These are phyloP conservation scores for Peterozyma xylosa DNA, from an alignment of 805 yeast species.

Conservation along the genomic window DNA sequence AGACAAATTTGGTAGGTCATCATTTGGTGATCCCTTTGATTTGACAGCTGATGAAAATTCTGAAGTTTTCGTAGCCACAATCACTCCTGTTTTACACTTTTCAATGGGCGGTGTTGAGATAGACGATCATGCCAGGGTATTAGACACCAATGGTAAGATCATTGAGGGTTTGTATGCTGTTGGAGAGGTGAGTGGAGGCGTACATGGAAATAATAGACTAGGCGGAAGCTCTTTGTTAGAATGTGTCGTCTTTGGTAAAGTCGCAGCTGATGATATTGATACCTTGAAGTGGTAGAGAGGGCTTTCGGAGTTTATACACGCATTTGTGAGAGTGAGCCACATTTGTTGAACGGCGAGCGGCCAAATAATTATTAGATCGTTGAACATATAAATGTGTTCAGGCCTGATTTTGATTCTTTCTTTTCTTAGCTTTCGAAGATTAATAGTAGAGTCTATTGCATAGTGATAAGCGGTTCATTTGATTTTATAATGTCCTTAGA, in stretches of 20 bases:
- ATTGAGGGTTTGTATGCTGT: slow-evolving; percentile 48
- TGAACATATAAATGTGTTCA: no score
- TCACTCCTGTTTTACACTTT: slow-evolving; percentile 59
- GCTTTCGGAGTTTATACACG: no score
- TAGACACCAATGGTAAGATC: slow-evolving; percentile 12
- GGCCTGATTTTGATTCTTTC: no score
- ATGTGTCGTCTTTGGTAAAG: slow-evolving; percentile 54
- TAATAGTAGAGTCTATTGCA: no score
- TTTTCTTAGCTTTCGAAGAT: no score
- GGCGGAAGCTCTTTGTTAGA: slow-evolving; percentile 53
- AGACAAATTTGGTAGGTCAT: slow-evolving; percentile 29
- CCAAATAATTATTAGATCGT: no score
- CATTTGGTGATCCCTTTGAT: slow-evolving; percentile 18
- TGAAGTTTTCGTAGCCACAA: slow-evolving; percentile 36
- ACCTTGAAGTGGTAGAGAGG: no score
- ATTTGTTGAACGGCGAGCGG: no score
- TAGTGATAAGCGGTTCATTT: no score
- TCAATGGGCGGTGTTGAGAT: slow-evolving; percentile 29
- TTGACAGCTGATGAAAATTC: slow-evolving; percentile 13
- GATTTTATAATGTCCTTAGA: not conserved
- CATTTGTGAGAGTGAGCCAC: no score
- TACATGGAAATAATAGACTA: slow-evolving; percentile 56
- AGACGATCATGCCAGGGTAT: slow-evolving; percentile 31
- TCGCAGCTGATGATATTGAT: slow-evolving; percentile 20
- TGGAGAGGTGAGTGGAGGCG: slow-evolving; percentile 71